phyloP scores from a whole-genome alignment of 2,329 filamentous ascomycete genomes.

The Trichophyton schoenleinii region DNA sequence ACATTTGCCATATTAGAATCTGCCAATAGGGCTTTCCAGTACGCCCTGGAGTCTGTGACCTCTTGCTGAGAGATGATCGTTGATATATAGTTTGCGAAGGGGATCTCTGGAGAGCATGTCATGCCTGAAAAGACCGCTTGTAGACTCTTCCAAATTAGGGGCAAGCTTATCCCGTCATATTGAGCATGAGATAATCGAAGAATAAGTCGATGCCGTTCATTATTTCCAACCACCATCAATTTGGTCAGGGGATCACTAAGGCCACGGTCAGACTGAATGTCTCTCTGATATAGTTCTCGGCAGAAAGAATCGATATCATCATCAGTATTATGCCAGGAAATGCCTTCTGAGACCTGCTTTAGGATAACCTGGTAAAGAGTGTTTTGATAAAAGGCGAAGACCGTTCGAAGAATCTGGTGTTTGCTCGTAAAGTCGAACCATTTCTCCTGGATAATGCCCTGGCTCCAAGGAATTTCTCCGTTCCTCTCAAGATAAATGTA shows the following conservation, averaged over 20 bases:
- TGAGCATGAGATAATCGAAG: conserved; percentile 51
- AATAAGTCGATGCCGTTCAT: conserved; percentile 29
- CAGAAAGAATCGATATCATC: conserved; percentile 40
- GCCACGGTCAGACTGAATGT: conserved; percentile 43
- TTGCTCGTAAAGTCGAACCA: neutral
- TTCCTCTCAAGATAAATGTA: conserved; percentile 48
- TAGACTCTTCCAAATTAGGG: conserved; percentile 19
- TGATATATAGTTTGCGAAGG: neutral
- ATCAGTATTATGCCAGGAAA: conserved; percentile 40
- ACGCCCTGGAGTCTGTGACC: neutral
- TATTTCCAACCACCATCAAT: conserved; percentile 33
- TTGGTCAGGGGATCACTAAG: conserved; percentile 51
- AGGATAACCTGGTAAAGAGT: conserved; percentile 47
- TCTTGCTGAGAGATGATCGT: neutral
- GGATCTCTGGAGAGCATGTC: neutral
- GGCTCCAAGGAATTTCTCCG: conserved; percentile 34
- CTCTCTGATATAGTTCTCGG: conserved; percentile 40
- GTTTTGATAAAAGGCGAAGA: conserved; percentile 24
- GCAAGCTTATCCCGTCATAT: conserved; percentile 52
- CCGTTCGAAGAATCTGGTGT: neutral
- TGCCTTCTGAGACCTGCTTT: conserved; percentile 38
- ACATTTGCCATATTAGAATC: neutral
- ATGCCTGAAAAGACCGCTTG: neutral
- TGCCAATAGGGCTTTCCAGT: neutral
- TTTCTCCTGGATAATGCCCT: conserved; percentile 31